Conservation (phyloP, 129 eudicot species). For the Apium graveolens region DNA sequence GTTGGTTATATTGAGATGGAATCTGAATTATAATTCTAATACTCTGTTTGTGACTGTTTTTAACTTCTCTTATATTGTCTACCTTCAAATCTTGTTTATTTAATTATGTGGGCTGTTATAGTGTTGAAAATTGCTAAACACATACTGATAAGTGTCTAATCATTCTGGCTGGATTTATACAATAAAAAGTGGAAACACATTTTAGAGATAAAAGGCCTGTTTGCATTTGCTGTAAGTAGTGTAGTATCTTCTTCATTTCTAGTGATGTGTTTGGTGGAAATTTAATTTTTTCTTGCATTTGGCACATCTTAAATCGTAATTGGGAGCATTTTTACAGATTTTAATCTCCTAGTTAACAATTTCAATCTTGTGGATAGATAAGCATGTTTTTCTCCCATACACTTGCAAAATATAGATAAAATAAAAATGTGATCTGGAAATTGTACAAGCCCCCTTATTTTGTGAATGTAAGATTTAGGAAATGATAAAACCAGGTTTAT, state of each 20-base stretch:
- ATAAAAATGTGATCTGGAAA: no score
- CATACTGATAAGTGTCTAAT: neutral
- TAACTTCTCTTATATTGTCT: neutral
- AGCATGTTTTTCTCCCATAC: no score
- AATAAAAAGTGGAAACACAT: neutral
- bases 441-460: no score
- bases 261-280: neutral
- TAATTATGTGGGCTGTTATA: neutral
- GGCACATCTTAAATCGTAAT: neutral
- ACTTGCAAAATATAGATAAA: no score
- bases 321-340: no score
- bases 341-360: no score
- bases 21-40: constrained; percentile 7
- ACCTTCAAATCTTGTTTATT: neutral
- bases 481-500: no score
- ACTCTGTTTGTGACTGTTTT: constrained; percentile 18
- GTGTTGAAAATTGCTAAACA: neutral
- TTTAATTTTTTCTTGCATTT: neutral
- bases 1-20: constrained; percentile 16
- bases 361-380: no score
- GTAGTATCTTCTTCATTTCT: no score
- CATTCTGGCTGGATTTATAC: neutral
- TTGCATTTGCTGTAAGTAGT: neutral
- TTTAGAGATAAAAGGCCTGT: neutral
- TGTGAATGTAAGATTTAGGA: no score